phyloP scores from a whole-genome alignment of 208 protist species.

The Acanthamoeba culbertsoni region DNA sequence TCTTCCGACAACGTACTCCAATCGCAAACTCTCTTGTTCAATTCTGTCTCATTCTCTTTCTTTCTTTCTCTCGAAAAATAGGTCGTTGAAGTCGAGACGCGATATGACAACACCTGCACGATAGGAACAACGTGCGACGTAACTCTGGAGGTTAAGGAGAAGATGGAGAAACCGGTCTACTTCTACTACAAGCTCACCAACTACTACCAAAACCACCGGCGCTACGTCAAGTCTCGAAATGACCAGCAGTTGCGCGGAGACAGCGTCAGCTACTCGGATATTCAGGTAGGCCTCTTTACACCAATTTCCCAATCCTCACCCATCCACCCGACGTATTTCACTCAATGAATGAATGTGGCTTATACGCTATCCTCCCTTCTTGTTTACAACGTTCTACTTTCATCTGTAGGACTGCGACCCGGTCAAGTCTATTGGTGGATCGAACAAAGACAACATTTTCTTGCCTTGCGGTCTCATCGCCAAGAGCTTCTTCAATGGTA shows the following conservation, averaged over 20 bases:
- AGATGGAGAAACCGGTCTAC: constrained; percentile 91
- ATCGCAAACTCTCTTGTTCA: neutral
- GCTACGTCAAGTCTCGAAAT: constrained; percentile 88
- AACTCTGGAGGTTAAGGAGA: constrained; percentile 78
- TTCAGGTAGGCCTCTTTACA: neutral
- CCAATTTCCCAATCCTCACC: neutral
- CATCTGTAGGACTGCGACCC: constrained; percentile 63
- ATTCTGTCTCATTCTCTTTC: neutral
- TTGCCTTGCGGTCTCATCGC: constrained; percentile 95
- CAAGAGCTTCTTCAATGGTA: constrained; percentile 97
- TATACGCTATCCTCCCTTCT: neutral
- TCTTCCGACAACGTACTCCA: constrained; percentile 80
- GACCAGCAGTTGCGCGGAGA: constrained; percentile 76
- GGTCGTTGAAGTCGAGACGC: constrained; percentile 26
- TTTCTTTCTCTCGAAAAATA: neutral
- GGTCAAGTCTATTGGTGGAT: constrained; percentile 10
- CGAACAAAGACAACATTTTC: constrained; percentile 85
- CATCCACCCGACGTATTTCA: neutral
- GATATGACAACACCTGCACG: neutral
- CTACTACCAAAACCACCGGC: constrained; percentile 98
- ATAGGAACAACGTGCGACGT: constrained; percentile 30
- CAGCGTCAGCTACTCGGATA: neutral
- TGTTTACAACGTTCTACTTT: neutral
- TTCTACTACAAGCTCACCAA: constrained; percentile 97
- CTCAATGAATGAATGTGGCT: neutral